phyloP scores from a whole-genome alignment of 2,329 filamentous ascomycete species.

The Colletotrichum kahawae region DNA sequence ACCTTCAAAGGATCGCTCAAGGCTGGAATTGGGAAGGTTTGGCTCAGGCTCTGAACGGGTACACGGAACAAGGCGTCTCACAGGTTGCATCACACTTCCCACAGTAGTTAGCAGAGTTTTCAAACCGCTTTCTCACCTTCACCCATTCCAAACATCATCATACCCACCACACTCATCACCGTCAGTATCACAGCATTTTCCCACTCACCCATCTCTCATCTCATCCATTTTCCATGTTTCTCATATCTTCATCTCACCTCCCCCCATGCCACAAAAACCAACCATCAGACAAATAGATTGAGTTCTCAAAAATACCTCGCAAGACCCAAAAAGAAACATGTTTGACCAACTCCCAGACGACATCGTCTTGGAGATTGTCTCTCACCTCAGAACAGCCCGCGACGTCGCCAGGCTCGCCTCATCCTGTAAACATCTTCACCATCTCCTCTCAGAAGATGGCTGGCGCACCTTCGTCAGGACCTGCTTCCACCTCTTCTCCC shows the following conservation, averaged over 20 bases:
- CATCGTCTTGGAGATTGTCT: conserved; percentile 53
- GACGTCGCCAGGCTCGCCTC: conserved; percentile 48
- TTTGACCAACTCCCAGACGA: conserved; percentile 54
- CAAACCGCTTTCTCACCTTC: not conserved
- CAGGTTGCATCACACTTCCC: not conserved
- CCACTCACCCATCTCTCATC: not conserved
- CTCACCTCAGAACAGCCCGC: conserved; percentile 51
- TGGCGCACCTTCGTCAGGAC: conserved; percentile 56
- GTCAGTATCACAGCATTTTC: not conserved
- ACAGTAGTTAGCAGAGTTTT: conserved; percentile 1
- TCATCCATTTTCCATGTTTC: not conserved
- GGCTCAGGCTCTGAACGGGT: not conserved
- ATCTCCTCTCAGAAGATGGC: conserved; percentile 44
- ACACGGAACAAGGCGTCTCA: not conserved
- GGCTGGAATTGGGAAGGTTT: not conserved
- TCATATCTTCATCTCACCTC: not conserved
- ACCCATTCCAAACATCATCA: not conserved
- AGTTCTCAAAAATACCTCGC: not conserved
- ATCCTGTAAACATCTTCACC: conserved; percentile 43
- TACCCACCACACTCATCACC: not conserved
- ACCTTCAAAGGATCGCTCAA: not conserved
- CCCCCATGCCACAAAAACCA: conserved; percentile 5
- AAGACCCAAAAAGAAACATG: not conserved
- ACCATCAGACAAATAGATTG: conserved; percentile 1
- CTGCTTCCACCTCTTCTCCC: conserved; percentile 45